A percentile compares a stretch with the other conserved stretches of the same genome.
Conservation (phyloP, 2,329 filamentous ascomycete species). For the Canariomyces notabilis region DNA sequence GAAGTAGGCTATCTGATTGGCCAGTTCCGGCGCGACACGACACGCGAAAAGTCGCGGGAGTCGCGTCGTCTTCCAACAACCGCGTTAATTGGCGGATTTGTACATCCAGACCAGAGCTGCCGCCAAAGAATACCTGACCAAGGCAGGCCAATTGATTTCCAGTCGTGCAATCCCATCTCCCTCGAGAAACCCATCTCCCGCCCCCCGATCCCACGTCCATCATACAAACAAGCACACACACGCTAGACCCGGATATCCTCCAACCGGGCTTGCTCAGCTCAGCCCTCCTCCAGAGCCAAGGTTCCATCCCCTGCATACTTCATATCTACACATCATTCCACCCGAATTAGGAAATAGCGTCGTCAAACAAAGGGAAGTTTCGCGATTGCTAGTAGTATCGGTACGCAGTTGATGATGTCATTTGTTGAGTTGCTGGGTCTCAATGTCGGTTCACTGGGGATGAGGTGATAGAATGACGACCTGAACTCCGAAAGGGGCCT, state of each 20-base stretch:
- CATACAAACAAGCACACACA: not conserved
- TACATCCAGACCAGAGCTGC: not conserved
- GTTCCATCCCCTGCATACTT: not conserved
- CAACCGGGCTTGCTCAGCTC: not conserved
- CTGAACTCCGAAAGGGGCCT: slow-evolving; percentile 12
- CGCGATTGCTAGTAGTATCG: not conserved
- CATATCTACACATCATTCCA: not conserved
- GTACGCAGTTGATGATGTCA: not conserved
- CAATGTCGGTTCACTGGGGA: not conserved
- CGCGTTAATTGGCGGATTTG: not conserved
- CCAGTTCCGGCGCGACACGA: not conserved
- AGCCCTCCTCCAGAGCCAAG: not conserved
- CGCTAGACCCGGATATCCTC: not conserved
- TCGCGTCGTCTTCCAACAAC: not conserved
- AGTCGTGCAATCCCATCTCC: not conserved
- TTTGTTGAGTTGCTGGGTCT: not conserved
- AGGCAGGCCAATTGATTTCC: not conserved
- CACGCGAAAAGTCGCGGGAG: not conserved
- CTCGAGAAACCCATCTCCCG: not conserved
- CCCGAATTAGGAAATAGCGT: not conserved
- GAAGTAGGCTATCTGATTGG: not conserved
- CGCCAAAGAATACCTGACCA: not conserved
- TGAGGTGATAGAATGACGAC: not conserved
- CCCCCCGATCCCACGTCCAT: not conserved
- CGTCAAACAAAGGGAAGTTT: not conserved